phyloP scores from a whole-genome alignment of 805 yeast genomes.

The Suhomyces sp. region DNA sequence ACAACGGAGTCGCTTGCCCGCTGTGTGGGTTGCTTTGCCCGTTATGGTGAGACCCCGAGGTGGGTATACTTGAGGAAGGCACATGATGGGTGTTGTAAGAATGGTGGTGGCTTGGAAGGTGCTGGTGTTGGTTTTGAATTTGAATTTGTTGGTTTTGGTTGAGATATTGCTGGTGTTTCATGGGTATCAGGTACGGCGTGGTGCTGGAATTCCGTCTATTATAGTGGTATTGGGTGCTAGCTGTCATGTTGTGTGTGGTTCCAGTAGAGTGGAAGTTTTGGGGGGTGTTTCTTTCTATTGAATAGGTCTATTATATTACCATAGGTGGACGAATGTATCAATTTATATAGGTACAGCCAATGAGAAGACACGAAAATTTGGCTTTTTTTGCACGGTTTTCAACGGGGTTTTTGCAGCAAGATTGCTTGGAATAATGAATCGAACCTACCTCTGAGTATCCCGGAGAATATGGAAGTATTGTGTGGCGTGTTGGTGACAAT shows the following conservation, averaged over 20 bases:
- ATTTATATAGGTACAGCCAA: no score
- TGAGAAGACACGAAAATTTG: no score
- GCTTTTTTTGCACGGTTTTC: no score
- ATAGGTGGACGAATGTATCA: no score
- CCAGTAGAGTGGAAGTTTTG: no score
- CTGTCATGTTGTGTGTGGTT: conserved; percentile 2
- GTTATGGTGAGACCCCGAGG: not conserved
- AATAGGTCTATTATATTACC: no score
- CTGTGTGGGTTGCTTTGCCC: conserved; percentile 1
- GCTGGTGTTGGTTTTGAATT: conserved; percentile 5
- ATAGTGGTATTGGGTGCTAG: conserved; percentile 22
- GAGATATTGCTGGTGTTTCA: conserved; percentile 20
- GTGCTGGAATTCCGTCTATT: conserved; percentile 29
- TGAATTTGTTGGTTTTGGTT: conserved; percentile 9
- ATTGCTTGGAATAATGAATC: no score
- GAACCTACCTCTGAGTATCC: no score
- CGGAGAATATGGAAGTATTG: no score
- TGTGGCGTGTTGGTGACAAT: no score
- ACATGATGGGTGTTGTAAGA: not conserved
- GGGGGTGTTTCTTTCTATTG: no score
- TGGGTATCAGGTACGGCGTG: conserved; percentile 30
- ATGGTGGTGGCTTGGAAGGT: conserved; percentile 7
- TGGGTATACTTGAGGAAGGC: not conserved
- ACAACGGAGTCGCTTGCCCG: not conserved
- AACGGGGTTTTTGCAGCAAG: no score